Evolutionary conservation across 495 filamentous ascomycete species (phyloP).

Genomic region (Tuber brumale): DNA sequence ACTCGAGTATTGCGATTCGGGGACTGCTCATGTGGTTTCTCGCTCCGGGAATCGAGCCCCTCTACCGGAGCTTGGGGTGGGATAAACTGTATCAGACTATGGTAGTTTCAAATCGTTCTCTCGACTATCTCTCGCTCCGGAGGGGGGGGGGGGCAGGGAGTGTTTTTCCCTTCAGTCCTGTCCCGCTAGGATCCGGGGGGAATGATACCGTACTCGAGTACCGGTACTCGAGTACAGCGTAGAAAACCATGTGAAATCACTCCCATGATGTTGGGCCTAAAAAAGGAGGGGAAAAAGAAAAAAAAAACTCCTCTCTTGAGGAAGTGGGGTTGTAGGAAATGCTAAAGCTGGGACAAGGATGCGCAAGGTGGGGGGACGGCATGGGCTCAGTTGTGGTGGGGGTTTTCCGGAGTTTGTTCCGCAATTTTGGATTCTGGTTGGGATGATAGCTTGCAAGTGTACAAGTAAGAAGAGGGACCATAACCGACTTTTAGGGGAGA

Average conservation of each 20-base stretch:
- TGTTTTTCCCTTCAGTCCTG: not conserved
- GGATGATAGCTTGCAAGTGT: too few relatives aligned
- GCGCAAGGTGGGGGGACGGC: not conserved
- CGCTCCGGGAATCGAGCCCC: not conserved
- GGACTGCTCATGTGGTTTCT: not conserved
- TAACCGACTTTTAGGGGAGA: too few relatives aligned
- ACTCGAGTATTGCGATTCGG: too few relatives aligned
- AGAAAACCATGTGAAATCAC: not conserved
- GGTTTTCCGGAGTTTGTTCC: not conserved
- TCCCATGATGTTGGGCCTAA: not conserved
- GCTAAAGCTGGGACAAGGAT: not conserved
- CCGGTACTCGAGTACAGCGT: too few relatives aligned
- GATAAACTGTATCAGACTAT: not conserved
- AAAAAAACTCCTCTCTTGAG: not conserved
- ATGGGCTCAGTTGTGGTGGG: not conserved
- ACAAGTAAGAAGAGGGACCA: too few relatives aligned
- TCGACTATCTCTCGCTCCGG: not conserved
- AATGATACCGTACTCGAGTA: not conserved
- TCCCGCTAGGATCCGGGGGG: not conserved
- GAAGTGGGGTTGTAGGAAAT: not conserved
- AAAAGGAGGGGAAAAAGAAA: too few relatives aligned
- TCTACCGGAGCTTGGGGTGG: not conserved
- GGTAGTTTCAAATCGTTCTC: not conserved
- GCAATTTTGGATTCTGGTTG: too few relatives aligned
- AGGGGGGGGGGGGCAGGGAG: not conserved